Conservation (phyloP, 345 rosid genomes). For the Mercurialis annua region DNA sequence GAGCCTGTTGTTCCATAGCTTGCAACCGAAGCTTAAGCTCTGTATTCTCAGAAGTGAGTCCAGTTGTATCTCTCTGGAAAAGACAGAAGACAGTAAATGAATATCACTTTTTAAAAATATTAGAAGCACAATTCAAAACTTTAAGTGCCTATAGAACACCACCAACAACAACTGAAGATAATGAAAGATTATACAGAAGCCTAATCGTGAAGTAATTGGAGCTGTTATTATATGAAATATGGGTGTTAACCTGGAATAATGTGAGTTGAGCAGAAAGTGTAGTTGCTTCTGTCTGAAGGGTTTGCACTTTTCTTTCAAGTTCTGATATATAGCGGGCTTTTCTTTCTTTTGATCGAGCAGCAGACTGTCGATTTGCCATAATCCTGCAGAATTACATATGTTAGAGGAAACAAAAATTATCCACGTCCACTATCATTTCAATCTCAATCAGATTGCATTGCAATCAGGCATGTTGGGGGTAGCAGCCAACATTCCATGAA, state of each 20-base stretch:
- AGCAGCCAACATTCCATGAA: neutral
- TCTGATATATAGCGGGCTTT: conserved; percentile 69
- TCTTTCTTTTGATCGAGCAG: conserved; percentile 86
- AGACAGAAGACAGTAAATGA: conserved; percentile 14
- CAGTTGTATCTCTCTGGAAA: conserved; percentile 77
- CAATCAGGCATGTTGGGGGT: neutral
- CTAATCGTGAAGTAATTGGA: neutral
- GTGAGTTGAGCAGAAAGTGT: conserved; percentile 81
- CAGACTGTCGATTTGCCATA: conserved; percentile 81
- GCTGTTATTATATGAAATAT: neutral
- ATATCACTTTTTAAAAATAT: neutral
- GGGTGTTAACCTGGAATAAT: conserved; percentile 51
- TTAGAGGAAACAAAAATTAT: neutral
- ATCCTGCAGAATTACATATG: conserved; percentile 40
- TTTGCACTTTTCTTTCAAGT: conserved; percentile 84
- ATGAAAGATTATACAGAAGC: too few relatives aligned
- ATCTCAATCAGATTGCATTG: neutral
- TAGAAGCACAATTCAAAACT: neutral
- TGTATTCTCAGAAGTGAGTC: conserved; percentile 73
- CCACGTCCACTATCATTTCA: neutral
- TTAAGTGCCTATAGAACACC: neutral
- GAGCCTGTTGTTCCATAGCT: conserved; percentile 90
- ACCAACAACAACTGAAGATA: neutral
- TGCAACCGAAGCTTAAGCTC: conserved; percentile 92
- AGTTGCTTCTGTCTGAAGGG: conserved; percentile 78